Evolutionary conservation across 1,284 basidiomycete species (phyloP).

Genomic region (Rhodofomes roseus): DNA sequence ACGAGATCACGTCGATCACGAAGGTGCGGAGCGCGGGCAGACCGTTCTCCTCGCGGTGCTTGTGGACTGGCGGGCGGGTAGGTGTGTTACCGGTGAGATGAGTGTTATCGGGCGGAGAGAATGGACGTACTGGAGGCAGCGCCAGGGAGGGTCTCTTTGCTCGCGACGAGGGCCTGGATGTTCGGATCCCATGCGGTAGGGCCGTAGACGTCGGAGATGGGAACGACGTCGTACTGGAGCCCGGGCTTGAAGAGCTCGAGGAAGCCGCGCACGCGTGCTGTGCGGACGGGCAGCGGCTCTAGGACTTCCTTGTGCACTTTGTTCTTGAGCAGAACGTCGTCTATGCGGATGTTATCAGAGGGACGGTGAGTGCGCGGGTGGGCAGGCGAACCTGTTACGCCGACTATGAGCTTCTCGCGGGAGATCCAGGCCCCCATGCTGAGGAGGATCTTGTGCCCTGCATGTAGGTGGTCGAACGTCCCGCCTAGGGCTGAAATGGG

Average conservation of each 20-base stretch:
- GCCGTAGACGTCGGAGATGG: slow-evolving; percentile 81
- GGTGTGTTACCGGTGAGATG: too few species aligned
- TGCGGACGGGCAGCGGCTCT: slow-evolving; percentile 60
- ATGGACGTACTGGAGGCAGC: slow-evolving; percentile 61
- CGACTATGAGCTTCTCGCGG: slow-evolving; percentile 79
- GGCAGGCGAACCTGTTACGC: slow-evolving; percentile 67
- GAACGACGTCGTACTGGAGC: slow-evolving; percentile 61
- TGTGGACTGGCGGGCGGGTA: slow-evolving; percentile 47
- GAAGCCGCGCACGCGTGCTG: slow-evolving; percentile 56
- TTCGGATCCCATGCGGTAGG: slow-evolving; percentile 84
- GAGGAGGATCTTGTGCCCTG: slow-evolving; percentile 96
- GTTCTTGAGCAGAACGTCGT: slow-evolving; percentile 69
- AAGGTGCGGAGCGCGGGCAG: slow-evolving; percentile 67
- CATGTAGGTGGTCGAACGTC: slow-evolving; percentile 97
- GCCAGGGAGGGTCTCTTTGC: slow-evolving; percentile 79
- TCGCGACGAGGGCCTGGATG: slow-evolving; percentile 85
- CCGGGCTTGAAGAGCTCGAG: slow-evolving; percentile 63
- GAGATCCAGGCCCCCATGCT: slow-evolving; percentile 88
- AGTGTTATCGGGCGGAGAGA: too few species aligned
- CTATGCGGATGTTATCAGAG: slow-evolving; percentile 38
- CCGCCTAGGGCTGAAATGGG: slow-evolving; percentile 64
- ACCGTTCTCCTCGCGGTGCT: slow-evolving; percentile 47
- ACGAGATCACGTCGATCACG: slow-evolving; percentile 85
- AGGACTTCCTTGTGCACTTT: slow-evolving; percentile 75
- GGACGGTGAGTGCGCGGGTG: background rate